phyloP scores from a whole-genome alignment of 441 rosid species.

The Brassica balearica region DNA sequence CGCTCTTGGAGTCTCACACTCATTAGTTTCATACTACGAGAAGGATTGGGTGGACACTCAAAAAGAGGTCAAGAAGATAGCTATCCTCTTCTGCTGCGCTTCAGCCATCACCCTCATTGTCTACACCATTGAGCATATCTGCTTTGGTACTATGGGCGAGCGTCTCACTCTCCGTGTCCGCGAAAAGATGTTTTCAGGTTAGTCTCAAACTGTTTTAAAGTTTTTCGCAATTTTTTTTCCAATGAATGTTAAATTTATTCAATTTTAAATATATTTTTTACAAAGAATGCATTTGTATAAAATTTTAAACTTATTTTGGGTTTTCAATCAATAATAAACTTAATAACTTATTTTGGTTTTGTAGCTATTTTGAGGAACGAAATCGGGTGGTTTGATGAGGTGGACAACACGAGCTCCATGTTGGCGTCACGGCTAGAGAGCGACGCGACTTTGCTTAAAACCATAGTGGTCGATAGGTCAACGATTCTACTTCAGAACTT shows the following conservation, averaged over 20 bases:
- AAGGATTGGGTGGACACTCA: constrained; percentile 78
- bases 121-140: constrained; percentile 72
- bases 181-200: constrained; percentile 80
- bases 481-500: constrained; percentile 80
- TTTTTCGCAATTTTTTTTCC: not conserved
- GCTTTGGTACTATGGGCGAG: constrained; percentile 91
- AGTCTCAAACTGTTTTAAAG: not conserved
- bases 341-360: constrained; percentile 19
- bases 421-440: constrained; percentile 81
- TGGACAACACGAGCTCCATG: constrained; percentile 78
- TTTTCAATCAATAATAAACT: not conserved
- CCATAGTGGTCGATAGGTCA: constrained; percentile 80
- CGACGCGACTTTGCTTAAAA: constrained; percentile 77
- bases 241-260: no score
- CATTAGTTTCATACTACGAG: constrained; percentile 76
- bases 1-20: constrained; percentile 92
- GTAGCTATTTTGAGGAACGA: constrained; percentile 89
- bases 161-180: constrained; percentile 89
- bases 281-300: no score
- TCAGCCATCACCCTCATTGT: constrained; percentile 67
- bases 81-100: constrained; percentile 71
- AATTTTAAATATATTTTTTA: no score
- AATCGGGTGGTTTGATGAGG: constrained; percentile 92
- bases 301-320: no score
- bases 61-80: constrained; percentile 75